Base-by-base conservation (phyloP, 2,329 filamentous ascomycete genomes). In the Cyphellophora europaea region DNA sequence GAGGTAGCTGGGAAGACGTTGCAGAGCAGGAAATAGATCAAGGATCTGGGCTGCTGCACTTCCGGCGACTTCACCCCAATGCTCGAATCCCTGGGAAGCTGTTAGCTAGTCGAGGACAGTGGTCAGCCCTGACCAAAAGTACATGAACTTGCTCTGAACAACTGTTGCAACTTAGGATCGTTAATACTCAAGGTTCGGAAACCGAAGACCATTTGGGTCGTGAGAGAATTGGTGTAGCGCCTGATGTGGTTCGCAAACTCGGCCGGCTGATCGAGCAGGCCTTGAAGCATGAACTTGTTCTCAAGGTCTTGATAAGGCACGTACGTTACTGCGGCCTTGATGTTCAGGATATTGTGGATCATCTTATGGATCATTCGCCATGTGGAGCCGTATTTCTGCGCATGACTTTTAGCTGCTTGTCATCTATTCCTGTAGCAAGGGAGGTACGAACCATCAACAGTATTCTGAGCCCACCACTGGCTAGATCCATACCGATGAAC, bases 401-500 rank as follows among this genome's bases (percentile, higher is more conserved):
- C 32, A 18, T 38, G 36, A 19, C 36, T 40, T 6, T 33, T 23
- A 10, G 37, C 32, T 12, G 21, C 27, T 19, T 40, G n/a, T n/a
- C n/a, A n/a, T n/a, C n/a, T n/a, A n/a, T n/a, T n/a, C n/a, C n/a
- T 33, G 35, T 15, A n/a, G 6, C 32, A 38, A n/a, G 5, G n/a
- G 4, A 17, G 6, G 11, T 27, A 27, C 33, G 21, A 30, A 40
- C 40, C 46, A 45, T 47, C 16, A 48, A 12, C 5, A 49, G 23
- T 17, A 49, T 13, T 15, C 46, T 39, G 19, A 44, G 32, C n/a
- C 36, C 40, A 11, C 44, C 46, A 16, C 42, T 45, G 6, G 37
- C 39, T 5, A 47, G 11, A 10, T 30, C 47, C 19, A 60, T 58
- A 2, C 61, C 65, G 6, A 70, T 60, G 30, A 66, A 63, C 53